A percentile compares a stretch with the other conserved stretches of the same genome.
phyloP scores from a whole-genome alignment of 345 rosid species.

The Theobroma cacao region DNA sequence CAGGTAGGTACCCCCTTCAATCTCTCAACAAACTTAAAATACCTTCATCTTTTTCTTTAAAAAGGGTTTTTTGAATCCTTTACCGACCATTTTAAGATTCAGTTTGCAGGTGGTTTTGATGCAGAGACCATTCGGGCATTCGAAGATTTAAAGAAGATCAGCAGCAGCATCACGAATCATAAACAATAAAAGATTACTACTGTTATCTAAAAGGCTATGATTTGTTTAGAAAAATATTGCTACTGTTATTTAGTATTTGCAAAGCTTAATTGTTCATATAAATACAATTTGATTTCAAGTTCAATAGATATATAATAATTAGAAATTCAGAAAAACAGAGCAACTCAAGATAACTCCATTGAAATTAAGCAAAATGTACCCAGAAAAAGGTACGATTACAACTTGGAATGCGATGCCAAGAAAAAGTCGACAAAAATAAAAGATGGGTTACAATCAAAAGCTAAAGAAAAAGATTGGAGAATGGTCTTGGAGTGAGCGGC shows the following conservation, averaged over 20 bases:
- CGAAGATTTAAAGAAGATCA: constrained; percentile 61
- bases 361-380: not conserved
- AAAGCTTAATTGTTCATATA: no score
- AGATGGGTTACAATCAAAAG: no score
- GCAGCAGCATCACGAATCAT: constrained; percentile 8
- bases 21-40: constrained; percentile 1
- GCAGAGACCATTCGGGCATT: constrained; percentile 53
- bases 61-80: not conserved
- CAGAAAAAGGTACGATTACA: not conserved
- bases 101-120: constrained; percentile 96
- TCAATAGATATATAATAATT: no score
- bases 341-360: not conserved
- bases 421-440: no score
- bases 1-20: constrained; percentile 59
- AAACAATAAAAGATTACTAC: not conserved
- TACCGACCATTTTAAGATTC: constrained; percentile 21
- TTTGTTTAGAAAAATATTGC: no score
- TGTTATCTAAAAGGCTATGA: not conserved
- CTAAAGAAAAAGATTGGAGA: no score
- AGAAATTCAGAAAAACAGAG: no score
- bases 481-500: no score
- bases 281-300: no score
- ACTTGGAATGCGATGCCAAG: no score
- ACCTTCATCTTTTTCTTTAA: not conserved
- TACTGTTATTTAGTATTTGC: no score